Evolutionary conservation across 495 filamentous ascomycete species (phyloP), one percentile per base, ranked within the genome.

Genomic region (Penicillium odoratum): DNA sequence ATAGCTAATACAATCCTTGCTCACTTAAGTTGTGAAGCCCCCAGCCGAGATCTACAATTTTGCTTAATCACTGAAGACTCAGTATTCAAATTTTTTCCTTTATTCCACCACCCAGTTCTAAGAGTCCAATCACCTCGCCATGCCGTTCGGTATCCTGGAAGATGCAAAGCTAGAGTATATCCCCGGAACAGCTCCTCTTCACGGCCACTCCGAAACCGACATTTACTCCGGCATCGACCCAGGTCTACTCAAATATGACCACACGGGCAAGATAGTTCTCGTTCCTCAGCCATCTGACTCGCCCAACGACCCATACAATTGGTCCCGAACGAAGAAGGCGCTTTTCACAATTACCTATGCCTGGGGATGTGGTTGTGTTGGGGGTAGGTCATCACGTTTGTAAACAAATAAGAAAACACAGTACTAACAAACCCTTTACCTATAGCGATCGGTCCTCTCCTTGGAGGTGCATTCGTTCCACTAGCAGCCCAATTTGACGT

Each of bases 141-240:
- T 47, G 44, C 21, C 21, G 5, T 26, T 47, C 5, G 44, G 44
- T 3, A 47, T 47, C 15, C 25, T 47, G 3, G 38, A 40, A 60
- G 81, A 86, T 61, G 72, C 59, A 45, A 78, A 78, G 54, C 72
- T 83, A 47, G 77, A 82, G 65, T 81, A 87, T 67, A 85, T 91
- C 50, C 89, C 89, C 46, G 89, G 89, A 18, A 70, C 68, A 10
- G 68, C 68, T 13, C 68, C 68, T 13, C 58, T 70, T n/a, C 68
- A 66, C 40, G 59, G 64, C 26, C 59, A 66, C 13, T 45, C 57
- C 5, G 44, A 59, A 10, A 57, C 60, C 29, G 54, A 55, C 16
- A 43, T 45, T 21, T 70, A 68, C 31, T 31, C 69, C 0, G 74
- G 74, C 9, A 65, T 76, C 9, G 74, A 78, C 49, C 67, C 72